phyloP scores from a whole-genome alignment of 2,329 filamentous ascomycete species.

The Aspergillus sclerotialis region DNA sequence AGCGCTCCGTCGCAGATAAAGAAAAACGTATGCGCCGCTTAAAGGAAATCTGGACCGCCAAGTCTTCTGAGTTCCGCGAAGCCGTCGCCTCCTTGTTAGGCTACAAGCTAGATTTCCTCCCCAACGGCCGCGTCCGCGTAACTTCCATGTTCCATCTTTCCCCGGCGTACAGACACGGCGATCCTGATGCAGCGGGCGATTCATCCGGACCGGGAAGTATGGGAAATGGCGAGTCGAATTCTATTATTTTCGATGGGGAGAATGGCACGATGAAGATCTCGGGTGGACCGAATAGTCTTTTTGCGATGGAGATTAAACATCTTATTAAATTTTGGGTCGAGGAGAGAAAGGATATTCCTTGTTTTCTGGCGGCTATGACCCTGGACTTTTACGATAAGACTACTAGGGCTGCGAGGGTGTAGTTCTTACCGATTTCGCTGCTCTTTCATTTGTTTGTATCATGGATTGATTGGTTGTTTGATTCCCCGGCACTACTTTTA shows the following conservation, averaged over 20 bases:
- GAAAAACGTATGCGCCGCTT: slow-evolving; percentile 80
- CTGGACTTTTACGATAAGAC: slow-evolving; percentile 79
- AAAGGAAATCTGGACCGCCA: slow-evolving; percentile 86
- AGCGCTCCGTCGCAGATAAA: slow-evolving; percentile 58
- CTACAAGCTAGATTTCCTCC: slow-evolving; percentile 92
- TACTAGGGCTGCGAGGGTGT: slow-evolving; percentile 33
- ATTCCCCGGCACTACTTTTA: slow-evolving; percentile 20
- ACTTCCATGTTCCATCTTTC: slow-evolving; percentile 78
- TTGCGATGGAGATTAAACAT: slow-evolving; percentile 76
- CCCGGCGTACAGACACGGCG: slow-evolving; percentile 36
- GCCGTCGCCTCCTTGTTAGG: slow-evolving; percentile 86
- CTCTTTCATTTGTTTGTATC: slow-evolving; percentile 6
- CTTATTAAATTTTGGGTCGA: slow-evolving; percentile 95
- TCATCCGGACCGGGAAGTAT: slow-evolving; percentile 34
- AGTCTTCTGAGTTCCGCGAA: slow-evolving; percentile 91
- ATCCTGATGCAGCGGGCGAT: slow-evolving; percentile 55
- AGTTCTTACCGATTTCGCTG: slow-evolving; percentile 5
- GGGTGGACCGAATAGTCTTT: slow-evolving; percentile 77
- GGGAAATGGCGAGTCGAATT: slow-evolving; percentile 46
- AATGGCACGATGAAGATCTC: slow-evolving; percentile 97
- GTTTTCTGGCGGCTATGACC: slow-evolving; percentile 84
- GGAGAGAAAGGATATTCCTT: slow-evolving; percentile 86
- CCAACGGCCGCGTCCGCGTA: slow-evolving; percentile 92
- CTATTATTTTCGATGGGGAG: slow-evolving; percentile 81
- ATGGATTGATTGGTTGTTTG: slow-evolving; percentile 9